A percentile compares a stretch with the other conserved stretches of the same genome.
phyloP scores from a whole-genome alignment of 192 early-diverging fungal genomes.

The Entomortierella lignicola region DNA sequence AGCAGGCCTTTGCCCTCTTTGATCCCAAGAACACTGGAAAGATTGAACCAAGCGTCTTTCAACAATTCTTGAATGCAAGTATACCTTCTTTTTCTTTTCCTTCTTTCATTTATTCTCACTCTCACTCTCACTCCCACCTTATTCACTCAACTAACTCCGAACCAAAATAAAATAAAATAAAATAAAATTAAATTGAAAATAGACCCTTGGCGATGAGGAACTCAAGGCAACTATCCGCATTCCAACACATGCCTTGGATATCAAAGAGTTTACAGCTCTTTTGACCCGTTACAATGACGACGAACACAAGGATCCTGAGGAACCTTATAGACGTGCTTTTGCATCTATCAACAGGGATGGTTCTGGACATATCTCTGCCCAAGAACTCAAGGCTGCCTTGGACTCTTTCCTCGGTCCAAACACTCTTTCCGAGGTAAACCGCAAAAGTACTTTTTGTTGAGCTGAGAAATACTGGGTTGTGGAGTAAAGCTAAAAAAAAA shows the following conservation, averaged over 20 bases:
- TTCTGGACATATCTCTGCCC: conserved; percentile 71
- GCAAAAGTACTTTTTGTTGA: background rate
- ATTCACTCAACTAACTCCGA: background rate
- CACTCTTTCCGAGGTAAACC: conserved; percentile 31
- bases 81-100: background rate
- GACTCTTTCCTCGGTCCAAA: conserved; percentile 28
- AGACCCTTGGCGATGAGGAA: conserved; percentile 42
- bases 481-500: background rate
- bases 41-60: conserved; percentile 32
- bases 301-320: conserved; percentile 62
- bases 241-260: conserved; percentile 22
- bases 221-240: conserved; percentile 40
- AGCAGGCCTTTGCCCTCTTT: conserved; percentile 46
- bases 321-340: conserved; percentile 76
- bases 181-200: no score
- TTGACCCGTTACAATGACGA: conserved; percentile 36
- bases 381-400: conserved; percentile 73
- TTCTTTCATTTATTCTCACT: background rate
- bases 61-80: conserved; percentile 24
- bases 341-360: conserved; percentile 76
- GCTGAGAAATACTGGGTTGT: no score
- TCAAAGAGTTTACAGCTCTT: conserved; percentile 27
- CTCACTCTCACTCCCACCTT: background rate
- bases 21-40: conserved; percentile 36
- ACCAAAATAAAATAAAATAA: no score